Evolutionary conservation across 2,329 filamentous ascomycete species (phyloP).

Genomic region (Apiospora aurea): DNA sequence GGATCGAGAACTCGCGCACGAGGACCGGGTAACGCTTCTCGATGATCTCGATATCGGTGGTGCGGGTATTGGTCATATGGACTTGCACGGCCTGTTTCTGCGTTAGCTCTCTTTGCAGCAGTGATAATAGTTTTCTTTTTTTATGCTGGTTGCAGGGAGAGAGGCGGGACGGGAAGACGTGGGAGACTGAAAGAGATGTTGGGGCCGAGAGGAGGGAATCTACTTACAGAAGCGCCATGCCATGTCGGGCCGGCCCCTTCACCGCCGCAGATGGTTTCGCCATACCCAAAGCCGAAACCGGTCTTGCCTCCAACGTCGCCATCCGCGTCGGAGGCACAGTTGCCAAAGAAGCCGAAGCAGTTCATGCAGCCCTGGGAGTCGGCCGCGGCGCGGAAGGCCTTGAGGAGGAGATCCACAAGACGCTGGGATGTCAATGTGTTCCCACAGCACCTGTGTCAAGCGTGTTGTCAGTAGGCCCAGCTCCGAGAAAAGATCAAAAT

Average conservation of each 20-base stretch:
- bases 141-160: too few species aligned
- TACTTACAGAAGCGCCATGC: constrained; percentile 64
- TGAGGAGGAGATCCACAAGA: constrained; percentile 33
- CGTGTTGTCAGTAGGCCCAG: too few species aligned
- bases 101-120: neutral
- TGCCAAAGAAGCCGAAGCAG: constrained; percentile 72
- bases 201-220: neutral
- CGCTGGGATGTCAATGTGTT: constrained; percentile 33
- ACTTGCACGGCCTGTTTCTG: constrained; percentile 64
- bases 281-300: constrained; percentile 71
- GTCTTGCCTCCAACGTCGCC: constrained; percentile 20
- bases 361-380: constrained; percentile 76
- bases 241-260: constrained; percentile 71
- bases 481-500: too few species aligned
- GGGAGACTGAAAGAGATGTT: neutral
- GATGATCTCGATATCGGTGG: constrained; percentile 74
- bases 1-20: constrained; percentile 66
- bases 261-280: constrained; percentile 76
- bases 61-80: constrained; percentile 78
- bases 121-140: neutral
- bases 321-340: constrained; percentile 60
- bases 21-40: constrained; percentile 75
- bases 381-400: constrained; percentile 50
- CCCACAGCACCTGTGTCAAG: constrained; percentile 31
- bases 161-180: too few species aligned